Conservation (phyloP, 176 grass and related monocot genomes). For the sorghum (Sorghum bicolor) region Sorghum_bicolor_NCBIv3 NC_012876.2:6583001-6583500, state of each 20-base stretch:
- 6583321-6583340: constrained; percentile 92
- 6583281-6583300: constrained; percentile 89
- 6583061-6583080: constrained; percentile 28
- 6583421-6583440: constrained; percentile 55
- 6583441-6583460: constrained; percentile 3
- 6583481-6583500: background rate
- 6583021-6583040: constrained; percentile 62
- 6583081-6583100: background rate
- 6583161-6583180: constrained; percentile 93
- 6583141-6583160: constrained; percentile 86
- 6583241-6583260: constrained; percentile 25
- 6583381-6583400: constrained; percentile 86
- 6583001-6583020: constrained; percentile 79
- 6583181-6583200: constrained; percentile 15
- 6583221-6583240: background rate
- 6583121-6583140: constrained; percentile 87
- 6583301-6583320: constrained; percentile 93
- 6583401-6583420: constrained; percentile 98
- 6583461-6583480: background rate
- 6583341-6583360: constrained; percentile 83
- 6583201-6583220: constrained; percentile 10
- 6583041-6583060: background rate
- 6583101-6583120: constrained; percentile 45
- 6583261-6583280: background rate
- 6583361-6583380: constrained; percentile 85